Conservation (phyloP, 2,329 filamentous ascomycete genomes). For the Pseudocercospora fijiensis region DNA sequence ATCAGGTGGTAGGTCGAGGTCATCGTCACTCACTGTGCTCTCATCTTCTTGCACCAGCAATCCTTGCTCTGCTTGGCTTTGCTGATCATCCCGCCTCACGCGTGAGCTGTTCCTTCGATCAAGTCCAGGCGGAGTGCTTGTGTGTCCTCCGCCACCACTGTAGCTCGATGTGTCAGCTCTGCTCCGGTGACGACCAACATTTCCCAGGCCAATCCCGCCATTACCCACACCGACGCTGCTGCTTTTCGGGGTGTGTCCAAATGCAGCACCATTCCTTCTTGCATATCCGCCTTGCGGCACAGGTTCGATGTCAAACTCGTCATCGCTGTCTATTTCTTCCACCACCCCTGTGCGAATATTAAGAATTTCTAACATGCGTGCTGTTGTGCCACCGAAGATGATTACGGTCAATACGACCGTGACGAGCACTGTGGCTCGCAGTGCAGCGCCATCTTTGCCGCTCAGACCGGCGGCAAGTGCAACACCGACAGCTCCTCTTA, state of each 20-base stretch:
- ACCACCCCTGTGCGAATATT: slow-evolving; percentile 96
- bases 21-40: slow-evolving; percentile 48
- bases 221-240: slow-evolving; percentile 51
- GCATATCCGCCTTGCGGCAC: slow-evolving; percentile 66
- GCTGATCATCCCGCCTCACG: slow-evolving; percentile 44
- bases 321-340: slow-evolving; percentile 94
- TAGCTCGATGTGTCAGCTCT: slow-evolving; percentile 58
- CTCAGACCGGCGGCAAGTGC: slow-evolving; percentile 85
- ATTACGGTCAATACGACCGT: slow-evolving; percentile 97
- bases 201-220: slow-evolving; percentile 32
- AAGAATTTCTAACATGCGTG: slow-evolving; percentile 94
- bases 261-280: slow-evolving; percentile 72
- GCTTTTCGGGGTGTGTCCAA: slow-evolving; percentile 72
- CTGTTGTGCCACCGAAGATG: slow-evolving; percentile 96
- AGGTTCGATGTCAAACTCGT: slow-evolving; percentile 94
- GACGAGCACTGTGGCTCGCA: slow-evolving; percentile 93
- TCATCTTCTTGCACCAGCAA: slow-evolving; percentile 53
- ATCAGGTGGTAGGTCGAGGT: slow-evolving; percentile 61
- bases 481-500: slow-evolving; percentile 93
- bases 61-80: slow-evolving; percentile 51
- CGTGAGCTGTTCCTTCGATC: slow-evolving; percentile 56
- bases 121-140: slow-evolving; percentile 47
- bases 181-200: slow-evolving; percentile 34
- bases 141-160: slow-evolving; percentile 57
- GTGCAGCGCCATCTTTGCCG: slow-evolving; percentile 68